Evolutionary conservation across 495 filamentous ascomycete genomes (phyloP).

Genomic region (Collariella sp.): DNA sequence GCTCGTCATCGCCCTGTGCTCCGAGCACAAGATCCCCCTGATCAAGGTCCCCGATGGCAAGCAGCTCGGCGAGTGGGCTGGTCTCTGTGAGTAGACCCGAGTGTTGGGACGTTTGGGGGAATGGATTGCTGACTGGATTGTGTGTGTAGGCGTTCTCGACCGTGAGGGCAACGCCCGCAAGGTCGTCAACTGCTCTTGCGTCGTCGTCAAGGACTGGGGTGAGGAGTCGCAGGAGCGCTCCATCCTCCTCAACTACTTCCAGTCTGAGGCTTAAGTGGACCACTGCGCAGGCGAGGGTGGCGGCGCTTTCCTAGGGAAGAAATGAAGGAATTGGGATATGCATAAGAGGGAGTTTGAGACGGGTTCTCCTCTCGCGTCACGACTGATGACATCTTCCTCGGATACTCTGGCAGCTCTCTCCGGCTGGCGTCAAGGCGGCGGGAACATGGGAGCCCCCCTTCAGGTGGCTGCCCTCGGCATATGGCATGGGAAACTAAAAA

Average conservation of each 20-base stretch:
- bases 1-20: slow-evolving; percentile 94
- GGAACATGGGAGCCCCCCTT: slow-evolving; percentile 21
- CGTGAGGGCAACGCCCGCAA: slow-evolving; percentile 98
- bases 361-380: slow-evolving; percentile 10
- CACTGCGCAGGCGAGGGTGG: background rate
- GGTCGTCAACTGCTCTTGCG: slow-evolving; percentile 99
- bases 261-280: slow-evolving; percentile 57
- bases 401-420: slow-evolving; percentile 29
- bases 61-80: slow-evolving; percentile 98
- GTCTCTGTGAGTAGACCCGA: slow-evolving; percentile 71
- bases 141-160: slow-evolving; percentile 75
- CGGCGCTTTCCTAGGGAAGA: slow-evolving; percentile 19
- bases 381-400: slow-evolving; percentile 4
- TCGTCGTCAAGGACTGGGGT: slow-evolving; percentile 98
- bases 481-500: slow-evolving; percentile 33
- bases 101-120: background rate
- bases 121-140: slow-evolving; percentile 7
- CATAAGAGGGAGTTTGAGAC: slow-evolving; percentile 15
- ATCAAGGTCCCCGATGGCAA: slow-evolving; percentile 99
- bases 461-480: slow-evolving; percentile 22
- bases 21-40: slow-evolving; percentile 96
- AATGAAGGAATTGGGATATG: slow-evolving; percentile 11
- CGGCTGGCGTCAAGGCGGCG: slow-evolving; percentile 26
- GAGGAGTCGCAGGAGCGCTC: slow-evolving; percentile 97
- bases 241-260: slow-evolving; percentile 99